These are phyloP conservation scores for Glarea lozoyensis DNA, from an alignment of 495 filamentous ascomycete species.

Conservation along the genomic window DNA sequence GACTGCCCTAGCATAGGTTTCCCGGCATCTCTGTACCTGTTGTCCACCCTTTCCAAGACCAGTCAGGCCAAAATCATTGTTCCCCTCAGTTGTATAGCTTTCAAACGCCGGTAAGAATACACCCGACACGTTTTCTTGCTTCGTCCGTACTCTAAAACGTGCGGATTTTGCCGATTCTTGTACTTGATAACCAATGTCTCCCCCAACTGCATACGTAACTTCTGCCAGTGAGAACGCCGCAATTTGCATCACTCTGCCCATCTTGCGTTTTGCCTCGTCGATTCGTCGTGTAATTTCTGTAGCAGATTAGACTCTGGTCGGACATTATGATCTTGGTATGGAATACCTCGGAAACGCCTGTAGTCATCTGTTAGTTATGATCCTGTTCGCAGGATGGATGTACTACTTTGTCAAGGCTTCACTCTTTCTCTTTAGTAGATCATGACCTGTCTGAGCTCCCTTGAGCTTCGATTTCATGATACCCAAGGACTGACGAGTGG, in stretches of 20 bases:
- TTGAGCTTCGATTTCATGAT: constrained; percentile 99
- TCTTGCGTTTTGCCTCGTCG: constrained; percentile 98
- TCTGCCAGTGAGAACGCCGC: constrained; percentile 96
- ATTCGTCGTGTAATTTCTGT: constrained; percentile 92
- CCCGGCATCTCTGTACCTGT: constrained; percentile 87
- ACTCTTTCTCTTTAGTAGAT: constrained; percentile 81
- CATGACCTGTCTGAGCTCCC: constrained; percentile 86
- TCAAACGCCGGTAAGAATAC: constrained; percentile 92
- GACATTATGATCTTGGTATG: constrained; percentile 4
- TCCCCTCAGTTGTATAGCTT: constrained; percentile 73
- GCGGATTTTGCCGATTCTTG: constrained; percentile 92
- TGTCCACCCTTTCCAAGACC: constrained; percentile 95
- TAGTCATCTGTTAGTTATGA: constrained; percentile 6
- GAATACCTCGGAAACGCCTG: constrained; percentile 78
- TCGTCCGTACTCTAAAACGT: constrained; percentile 82
- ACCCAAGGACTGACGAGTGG: constrained; percentile 91
- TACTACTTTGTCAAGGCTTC: constrained; percentile 82
- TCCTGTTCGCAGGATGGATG: neutral
- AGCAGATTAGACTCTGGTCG: neutral
- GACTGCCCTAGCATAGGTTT: constrained; percentile 95
- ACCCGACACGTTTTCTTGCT: constrained; percentile 97
- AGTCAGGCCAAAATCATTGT: constrained; percentile 93
- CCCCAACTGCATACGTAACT: constrained; percentile 94
- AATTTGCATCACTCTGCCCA: constrained; percentile 99
- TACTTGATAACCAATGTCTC: constrained; percentile 93